These are phyloP conservation scores for Blastomyces gilchristii DNA, from an alignment of 2,329 filamentous ascomycete species.

Conservation along the genomic window DNA sequence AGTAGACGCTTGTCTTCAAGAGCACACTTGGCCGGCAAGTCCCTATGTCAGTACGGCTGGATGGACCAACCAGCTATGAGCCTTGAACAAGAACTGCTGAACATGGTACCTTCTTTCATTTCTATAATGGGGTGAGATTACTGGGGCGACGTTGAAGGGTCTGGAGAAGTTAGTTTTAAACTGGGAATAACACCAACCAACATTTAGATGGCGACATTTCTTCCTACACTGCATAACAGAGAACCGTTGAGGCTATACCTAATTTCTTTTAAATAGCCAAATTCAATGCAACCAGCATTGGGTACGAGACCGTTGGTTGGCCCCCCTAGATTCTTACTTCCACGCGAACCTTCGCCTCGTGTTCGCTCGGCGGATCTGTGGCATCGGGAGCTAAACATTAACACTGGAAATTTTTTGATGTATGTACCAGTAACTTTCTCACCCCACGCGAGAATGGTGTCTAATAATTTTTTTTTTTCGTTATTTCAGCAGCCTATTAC, in stretches of 20 bases:
- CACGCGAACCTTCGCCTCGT: not conserved
- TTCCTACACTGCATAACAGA: not conserved
- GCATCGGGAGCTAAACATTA: not conserved
- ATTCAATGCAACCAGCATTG: not conserved
- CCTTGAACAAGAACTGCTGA: too few species aligned
- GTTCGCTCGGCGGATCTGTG: not conserved
- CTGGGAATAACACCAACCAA: too few species aligned
- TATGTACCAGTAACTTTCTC: not conserved
- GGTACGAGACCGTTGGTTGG: not conserved
- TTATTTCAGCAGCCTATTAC: not conserved
- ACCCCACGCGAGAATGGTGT: not conserved
- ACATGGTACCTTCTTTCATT: too few species aligned
- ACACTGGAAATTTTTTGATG: not conserved
- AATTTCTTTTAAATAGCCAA: not conserved
- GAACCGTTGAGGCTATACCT: not conserved
- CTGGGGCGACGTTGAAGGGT: too few species aligned
- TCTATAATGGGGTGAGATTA: too few species aligned
- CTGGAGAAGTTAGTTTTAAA: too few species aligned
- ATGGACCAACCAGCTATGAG: too few species aligned
- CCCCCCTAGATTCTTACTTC: not conserved
- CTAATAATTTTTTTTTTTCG: not conserved
- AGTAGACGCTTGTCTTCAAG: too few species aligned
- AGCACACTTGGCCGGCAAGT: too few species aligned
- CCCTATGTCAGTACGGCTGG: too few species aligned
- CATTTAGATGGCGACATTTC: not conserved